Conservation (phyloP, 345 rosid genomes). For the Camelina sativa region DNA sequence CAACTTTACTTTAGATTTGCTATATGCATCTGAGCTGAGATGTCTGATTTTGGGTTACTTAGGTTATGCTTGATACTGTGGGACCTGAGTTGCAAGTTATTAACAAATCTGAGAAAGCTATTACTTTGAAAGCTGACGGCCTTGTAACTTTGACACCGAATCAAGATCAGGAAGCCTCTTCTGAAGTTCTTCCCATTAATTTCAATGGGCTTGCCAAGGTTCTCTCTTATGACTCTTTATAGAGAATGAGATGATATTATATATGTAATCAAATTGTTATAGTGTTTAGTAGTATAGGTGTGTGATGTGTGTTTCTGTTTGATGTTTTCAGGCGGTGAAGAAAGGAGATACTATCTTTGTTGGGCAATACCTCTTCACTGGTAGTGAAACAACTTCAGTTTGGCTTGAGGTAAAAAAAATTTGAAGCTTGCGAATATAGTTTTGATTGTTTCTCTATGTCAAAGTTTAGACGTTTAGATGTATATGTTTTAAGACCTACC, state of each 20-base stretch:
- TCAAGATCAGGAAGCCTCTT: conserved; percentile 79
- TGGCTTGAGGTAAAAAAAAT: conserved; percentile 81
- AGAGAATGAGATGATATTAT: conserved; percentile 2
- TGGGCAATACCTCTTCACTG: conserved; percentile 95
- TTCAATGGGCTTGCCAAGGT: conserved; percentile 90
- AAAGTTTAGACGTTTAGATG: neutral
- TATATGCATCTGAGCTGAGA: conserved; percentile 8
- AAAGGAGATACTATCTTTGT: conserved; percentile 91
- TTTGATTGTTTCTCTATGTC: neutral
- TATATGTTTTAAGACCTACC: neutral
- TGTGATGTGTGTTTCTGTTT: conserved; percentile 24
- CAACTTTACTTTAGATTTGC: conserved; percentile 9
- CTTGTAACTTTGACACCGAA: conserved; percentile 78
- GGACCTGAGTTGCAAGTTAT: conserved; percentile 94
- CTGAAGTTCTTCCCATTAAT: conserved; percentile 87
- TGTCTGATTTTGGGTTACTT: conserved; percentile 11
- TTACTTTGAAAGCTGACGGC: conserved; percentile 77
- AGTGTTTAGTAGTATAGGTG: neutral
- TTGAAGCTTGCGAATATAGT: neutral
- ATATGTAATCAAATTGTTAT: neutral
- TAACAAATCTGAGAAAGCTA: conserved; percentile 73
- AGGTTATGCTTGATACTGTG: conserved; percentile 97
- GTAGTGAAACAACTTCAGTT: conserved; percentile 97
- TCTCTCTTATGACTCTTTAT: neutral
- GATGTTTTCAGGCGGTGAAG: conserved; percentile 77